Evolutionary conservation across 2,329 filamentous ascomycete species (phyloP), one percentile per base, ranked within the genome.

Genomic region (Ceratocystis diversiconidia): DNA sequence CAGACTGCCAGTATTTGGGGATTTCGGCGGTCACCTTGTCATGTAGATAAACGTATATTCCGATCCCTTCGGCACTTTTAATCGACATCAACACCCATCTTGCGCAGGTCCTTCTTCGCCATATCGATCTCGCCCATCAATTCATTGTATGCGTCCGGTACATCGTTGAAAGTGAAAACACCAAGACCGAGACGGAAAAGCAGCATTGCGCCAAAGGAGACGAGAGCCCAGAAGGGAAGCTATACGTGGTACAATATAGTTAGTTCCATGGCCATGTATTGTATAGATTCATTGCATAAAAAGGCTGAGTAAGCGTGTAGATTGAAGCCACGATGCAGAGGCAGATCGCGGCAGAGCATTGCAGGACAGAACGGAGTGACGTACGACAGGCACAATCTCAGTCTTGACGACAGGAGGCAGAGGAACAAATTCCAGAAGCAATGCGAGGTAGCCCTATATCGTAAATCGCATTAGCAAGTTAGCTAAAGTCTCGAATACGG

Each of bases 131-230:
- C 89, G 71, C 78, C 80, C 82, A 94, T 90, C 71, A 99, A 79
- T 77, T 96, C 92, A 74, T 86, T 84, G 77, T 69, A 88, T 63
- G 94, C 94, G 68, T 90, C 83, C 65, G 92, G 92, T 61, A 95
- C 90, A 76, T 97, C 92, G 80, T 96, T 94, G 82, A 99, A 99
- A 66, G 90, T 96, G 74, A 96, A 81, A 71, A 99, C 89, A 69
- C 94, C 94, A 79, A 85, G 88, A 72, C 94, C 94, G 69, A 99
- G 87, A 71, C 90, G 90, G 79, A 88, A 90, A 69, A 99, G 87
- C 22, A 99, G 86, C 77, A 91, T 92, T 69, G 92, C 88, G 76
- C 92, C 94, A 73, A 97, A 92, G 25, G 89, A 86, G 70, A 99
- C 89, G 71, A 97, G 80, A 60, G 84, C 85, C 89, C 92, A 99